Evolutionary conservation across 2,329 filamentous ascomycete species (phyloP), one percentile per base, ranked within the genome.

Genomic region (Hymenoscyphus fructigenus): DNA sequence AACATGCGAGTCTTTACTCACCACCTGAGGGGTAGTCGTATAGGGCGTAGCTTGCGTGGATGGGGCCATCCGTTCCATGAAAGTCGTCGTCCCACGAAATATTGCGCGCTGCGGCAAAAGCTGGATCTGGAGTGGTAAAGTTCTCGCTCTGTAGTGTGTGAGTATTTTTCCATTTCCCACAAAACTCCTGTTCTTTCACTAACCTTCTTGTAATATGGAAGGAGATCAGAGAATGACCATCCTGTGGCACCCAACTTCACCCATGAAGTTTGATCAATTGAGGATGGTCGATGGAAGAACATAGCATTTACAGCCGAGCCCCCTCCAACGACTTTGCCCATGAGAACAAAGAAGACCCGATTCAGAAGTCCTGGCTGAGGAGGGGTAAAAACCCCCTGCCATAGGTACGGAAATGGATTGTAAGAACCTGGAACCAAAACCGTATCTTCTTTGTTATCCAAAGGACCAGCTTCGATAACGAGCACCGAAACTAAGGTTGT

Each of bases 11-110:
- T 28, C 10, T 53, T 32, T 29, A 53, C 61, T 59, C 44, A 65
- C 63, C 59, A 32, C 60, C 63, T 3, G 55, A 32, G 3, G 58
- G 59, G 17, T 60, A 66, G 34, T 61, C 58, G 34, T 57, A 68
- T 15, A 38, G 55, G 7, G 79, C 75, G 69, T 77, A 80, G 63
- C 76, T 79, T 65, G 78, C 73, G 53, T 79, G 76, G 17, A 80
- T 73, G 0, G 85, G 85, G 0, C 86, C 85, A 23, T 79, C 71
- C 23, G 75, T 71, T 26, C 86, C 85, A 65, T 88, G 85, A 2
- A 34, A n/a, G 1, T 29, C 68, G 28, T 68, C 64, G 59, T 78
- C 72, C 34, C 74, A 76, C 6, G 75, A 70, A 57, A 78, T 78
- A 15, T 73, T 75, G 64, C 76, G 78, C 57, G 77, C 72, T 38